Conservation (phyloP, 2,329 filamentous ascomycete species). For the Fusarium solani-melongenae region DNA sequence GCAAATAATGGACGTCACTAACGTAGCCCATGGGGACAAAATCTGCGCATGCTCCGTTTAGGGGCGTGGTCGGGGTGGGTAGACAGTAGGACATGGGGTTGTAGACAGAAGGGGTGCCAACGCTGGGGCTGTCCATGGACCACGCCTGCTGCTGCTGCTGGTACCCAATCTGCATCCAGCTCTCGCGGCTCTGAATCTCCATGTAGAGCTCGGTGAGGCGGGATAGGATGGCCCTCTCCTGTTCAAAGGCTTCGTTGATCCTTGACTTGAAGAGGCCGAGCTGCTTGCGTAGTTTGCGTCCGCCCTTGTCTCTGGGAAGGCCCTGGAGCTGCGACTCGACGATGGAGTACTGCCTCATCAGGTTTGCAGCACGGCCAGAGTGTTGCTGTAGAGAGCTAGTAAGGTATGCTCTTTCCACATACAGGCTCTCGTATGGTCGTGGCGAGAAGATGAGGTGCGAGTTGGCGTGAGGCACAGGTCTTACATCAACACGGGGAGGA, state of each 20-base stretch:
- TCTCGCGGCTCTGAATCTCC: slow-evolving; percentile 59
- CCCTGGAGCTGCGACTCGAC: slow-evolving; percentile 49
- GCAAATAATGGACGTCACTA: slow-evolving; percentile 1
- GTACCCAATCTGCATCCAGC: slow-evolving; percentile 49
- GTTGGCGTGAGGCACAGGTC: slow-evolving; percentile 6
- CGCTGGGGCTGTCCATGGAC: slow-evolving; percentile 17
- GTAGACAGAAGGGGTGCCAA: slow-evolving; percentile 21
- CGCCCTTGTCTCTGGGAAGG: slow-evolving; percentile 38
- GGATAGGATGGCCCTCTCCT: slow-evolving; percentile 58
- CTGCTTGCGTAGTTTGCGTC: slow-evolving; percentile 54
- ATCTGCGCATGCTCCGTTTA: slow-evolving; percentile 44
- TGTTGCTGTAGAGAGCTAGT: slow-evolving; percentile 54
- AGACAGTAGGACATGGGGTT: slow-evolving; percentile 17
- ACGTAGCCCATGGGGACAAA: slow-evolving; percentile 48
- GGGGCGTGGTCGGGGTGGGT: slow-evolving; percentile 32
- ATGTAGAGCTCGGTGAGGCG: slow-evolving; percentile 62
- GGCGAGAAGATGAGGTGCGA: slow-evolving; percentile 47
- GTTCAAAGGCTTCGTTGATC: slow-evolving; percentile 57
- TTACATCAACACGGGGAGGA: slow-evolving; percentile 4
- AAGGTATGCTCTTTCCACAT: slow-evolving; percentile 61
- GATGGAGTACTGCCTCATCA: slow-evolving; percentile 53
- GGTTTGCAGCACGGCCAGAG: slow-evolving; percentile 48
- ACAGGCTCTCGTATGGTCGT: slow-evolving; percentile 55
- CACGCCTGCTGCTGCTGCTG: slow-evolving; percentile 25
- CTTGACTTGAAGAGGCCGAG: slow-evolving; percentile 54